Conservation (phyloP, 1,139 yeast species). For the Pichia sp. region DNA sequence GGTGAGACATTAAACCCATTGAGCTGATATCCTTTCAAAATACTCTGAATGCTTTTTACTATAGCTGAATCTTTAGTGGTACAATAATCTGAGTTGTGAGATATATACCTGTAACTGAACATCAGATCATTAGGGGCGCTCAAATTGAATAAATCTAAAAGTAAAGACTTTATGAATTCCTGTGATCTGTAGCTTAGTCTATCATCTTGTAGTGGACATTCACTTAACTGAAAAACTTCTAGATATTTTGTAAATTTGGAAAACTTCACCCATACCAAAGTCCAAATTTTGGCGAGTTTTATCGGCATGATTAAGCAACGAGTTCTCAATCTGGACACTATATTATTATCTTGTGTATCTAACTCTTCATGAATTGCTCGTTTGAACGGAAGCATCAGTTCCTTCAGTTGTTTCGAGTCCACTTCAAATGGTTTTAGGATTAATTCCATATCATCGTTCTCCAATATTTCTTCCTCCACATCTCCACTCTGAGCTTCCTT, state of each 20-base stretch:
- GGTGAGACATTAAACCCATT: constrained; percentile 22
- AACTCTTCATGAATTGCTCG: background rate
- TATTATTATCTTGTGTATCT: background rate
- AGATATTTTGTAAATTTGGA: constrained; percentile 16
- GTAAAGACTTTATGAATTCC: constrained; percentile 15
- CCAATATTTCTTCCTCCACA: background rate
- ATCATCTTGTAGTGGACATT: background rate
- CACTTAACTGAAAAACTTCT: constrained; percentile 22
- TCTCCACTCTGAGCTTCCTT: background rate
- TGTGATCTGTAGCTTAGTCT: constrained; percentile 19
- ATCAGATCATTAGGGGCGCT: constrained; percentile 15
- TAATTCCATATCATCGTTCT: background rate
- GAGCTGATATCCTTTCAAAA: constrained; percentile 22
- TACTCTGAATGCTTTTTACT: constrained; percentile 16
- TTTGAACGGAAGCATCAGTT: constrained; percentile 10
- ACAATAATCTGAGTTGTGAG: constrained; percentile 17
- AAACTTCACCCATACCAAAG: constrained; percentile 27
- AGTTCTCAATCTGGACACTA: constrained; percentile 11
- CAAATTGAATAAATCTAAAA: constrained; percentile 18
- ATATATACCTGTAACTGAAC: constrained; percentile 16
- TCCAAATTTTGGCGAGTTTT: constrained; percentile 21
- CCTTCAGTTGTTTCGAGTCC: constrained; percentile 3
- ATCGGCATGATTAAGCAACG: constrained; percentile 21
- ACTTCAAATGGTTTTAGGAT: background rate
- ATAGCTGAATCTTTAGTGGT: constrained; percentile 14